phyloP scores from a whole-genome alignment of 2,329 filamentous ascomycete species.

The Fusarium siculi region DNA sequence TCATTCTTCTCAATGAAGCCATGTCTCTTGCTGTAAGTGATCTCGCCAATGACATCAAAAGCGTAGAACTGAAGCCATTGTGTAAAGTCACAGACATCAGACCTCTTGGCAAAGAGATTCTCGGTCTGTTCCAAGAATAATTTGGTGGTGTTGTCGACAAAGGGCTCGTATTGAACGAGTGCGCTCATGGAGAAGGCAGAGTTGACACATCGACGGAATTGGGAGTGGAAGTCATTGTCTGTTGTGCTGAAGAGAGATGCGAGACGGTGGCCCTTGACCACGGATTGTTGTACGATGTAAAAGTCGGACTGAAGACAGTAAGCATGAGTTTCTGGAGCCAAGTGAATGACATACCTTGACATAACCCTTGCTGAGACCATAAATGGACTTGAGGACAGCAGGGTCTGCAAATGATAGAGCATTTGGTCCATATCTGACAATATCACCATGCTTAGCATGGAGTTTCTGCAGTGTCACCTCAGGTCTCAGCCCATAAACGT shows the following conservation, averaged over 20 bases:
- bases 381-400: conserved; percentile 78
- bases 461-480: conserved; percentile 74
- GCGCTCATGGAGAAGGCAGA: conserved; percentile 81
- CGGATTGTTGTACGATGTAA: conserved; percentile 81
- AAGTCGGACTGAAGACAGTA: conserved; percentile 69
- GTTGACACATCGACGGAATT: conserved; percentile 80
- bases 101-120: conserved; percentile 60
- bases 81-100: conserved; percentile 65
- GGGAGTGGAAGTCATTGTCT: conserved; percentile 79
- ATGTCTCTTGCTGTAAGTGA: conserved; percentile 79
- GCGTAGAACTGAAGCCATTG: conserved; percentile 84
- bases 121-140: conserved; percentile 75
- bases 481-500: conserved; percentile 72
- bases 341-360: conserved; percentile 66
- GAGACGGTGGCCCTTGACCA: conserved; percentile 73
- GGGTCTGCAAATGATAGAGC: conserved; percentile 78
- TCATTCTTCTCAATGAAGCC: conserved; percentile 80
- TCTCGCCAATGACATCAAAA: conserved; percentile 82
- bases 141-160: conserved; percentile 79
- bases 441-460: conserved; percentile 76
- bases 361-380: conserved; percentile 84
- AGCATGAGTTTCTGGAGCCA: neutral
- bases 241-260: conserved; percentile 81
- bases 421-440: conserved; percentile 81
- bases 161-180: conserved; percentile 81